Evolutionary conservation across 2,329 filamentous ascomycete genomes (phyloP).

Genomic region (Phaeosphaeria sp.): DNA sequence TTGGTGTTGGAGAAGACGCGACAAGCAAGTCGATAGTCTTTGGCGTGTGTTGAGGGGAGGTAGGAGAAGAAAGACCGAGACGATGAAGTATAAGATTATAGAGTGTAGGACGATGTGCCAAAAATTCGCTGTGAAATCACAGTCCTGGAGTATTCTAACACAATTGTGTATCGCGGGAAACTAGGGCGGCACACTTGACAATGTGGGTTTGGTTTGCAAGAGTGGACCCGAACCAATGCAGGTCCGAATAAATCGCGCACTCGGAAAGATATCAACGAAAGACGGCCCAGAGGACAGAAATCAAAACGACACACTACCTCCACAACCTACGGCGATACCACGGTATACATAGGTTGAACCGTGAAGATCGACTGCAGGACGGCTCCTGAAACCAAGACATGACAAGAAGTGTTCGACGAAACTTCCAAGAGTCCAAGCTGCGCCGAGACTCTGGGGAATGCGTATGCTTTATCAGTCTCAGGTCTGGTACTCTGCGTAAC

Average conservation of each 20-base stretch:
- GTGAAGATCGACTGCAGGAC: slow-evolving; percentile 2
- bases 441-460: slow-evolving; percentile 8
- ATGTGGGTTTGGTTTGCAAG: slow-evolving; percentile 1
- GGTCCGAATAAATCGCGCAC: slow-evolving; percentile 2
- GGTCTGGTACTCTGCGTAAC: slow-evolving; percentile 6
- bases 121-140: not conserved
- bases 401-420: slow-evolving; percentile 8
- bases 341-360: slow-evolving; percentile 1
- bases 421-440: slow-evolving; percentile 6
- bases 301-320: not conserved
- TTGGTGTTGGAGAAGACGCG: not conserved
- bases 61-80: not conserved
- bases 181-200: slow-evolving; percentile 1
- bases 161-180: slow-evolving; percentile 2
- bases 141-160: not conserved
- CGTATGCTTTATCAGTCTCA: slow-evolving; percentile 5
- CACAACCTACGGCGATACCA: not conserved
- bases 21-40: not conserved
- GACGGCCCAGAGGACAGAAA: not conserved
- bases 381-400: slow-evolving; percentile 11
- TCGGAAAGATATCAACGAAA: not conserved
- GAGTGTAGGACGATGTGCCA: not conserved
- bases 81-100: not conserved
- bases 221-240: not conserved
- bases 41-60: not conserved